Percentiles rank a stretch among this genome's conserved stretches.
Conservation (phyloP, 306 rosid genomes). For the Phaseolus lunatus region DNA sequence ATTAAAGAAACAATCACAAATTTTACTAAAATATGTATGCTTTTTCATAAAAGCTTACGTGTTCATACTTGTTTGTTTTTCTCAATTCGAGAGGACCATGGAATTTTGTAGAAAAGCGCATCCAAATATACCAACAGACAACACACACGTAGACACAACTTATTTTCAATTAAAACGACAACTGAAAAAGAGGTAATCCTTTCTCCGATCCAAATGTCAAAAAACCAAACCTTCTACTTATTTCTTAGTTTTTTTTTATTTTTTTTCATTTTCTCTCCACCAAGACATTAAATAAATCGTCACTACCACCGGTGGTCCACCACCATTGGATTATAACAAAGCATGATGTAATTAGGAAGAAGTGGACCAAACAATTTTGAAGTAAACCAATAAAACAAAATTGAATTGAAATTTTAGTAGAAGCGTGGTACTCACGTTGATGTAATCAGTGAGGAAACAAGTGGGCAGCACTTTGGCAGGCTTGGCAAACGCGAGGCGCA, state of each 20-base stretch:
- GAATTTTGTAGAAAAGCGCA: background rate
- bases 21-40: background rate
- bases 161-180: slow-evolving; percentile 14
- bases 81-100: too few relatives aligned
- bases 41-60: background rate
- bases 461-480: slow-evolving; percentile 61
- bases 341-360: too few relatives aligned
- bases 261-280: too few relatives aligned
- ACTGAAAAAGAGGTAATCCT: background rate
- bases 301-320: too few relatives aligned
- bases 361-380: too few relatives aligned
- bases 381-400: too few relatives aligned
- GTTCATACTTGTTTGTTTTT: background rate
- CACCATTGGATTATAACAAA: too few relatives aligned
- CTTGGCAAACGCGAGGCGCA: slow-evolving; percentile 65
- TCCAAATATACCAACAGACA: background rate
- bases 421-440: slow-evolving; percentile 57
- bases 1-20: background rate
- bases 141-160: background rate
- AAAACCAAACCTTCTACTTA: background rate
- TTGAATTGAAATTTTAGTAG: too few relatives aligned
- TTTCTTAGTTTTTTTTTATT: too few relatives aligned
- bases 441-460: slow-evolving; percentile 70
- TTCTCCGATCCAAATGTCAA: slow-evolving; percentile 3
- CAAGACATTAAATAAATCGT: too few relatives aligned